phyloP scores from a whole-genome alignment of 768 basidiomycete species.

The Xerocomus spinulosus region DNA sequence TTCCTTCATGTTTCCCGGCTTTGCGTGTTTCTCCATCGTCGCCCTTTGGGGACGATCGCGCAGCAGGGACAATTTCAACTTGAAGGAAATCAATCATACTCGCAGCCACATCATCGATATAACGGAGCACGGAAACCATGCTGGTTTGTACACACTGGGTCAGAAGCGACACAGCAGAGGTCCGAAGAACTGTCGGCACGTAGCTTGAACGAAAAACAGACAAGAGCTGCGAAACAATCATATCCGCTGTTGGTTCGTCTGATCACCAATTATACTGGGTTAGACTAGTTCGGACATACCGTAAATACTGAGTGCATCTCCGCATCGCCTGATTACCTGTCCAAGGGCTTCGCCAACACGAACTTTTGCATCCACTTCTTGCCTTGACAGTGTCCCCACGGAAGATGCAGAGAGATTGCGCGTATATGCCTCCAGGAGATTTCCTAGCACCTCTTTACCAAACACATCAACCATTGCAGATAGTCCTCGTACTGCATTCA shows the following conservation, averaged over 20 bases:
- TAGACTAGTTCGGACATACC: slow-evolving; percentile 41
- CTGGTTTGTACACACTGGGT: slow-evolving; percentile 67
- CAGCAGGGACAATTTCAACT: slow-evolving; percentile 43
- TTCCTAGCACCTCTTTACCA: slow-evolving; percentile 58
- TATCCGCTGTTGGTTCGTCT: slow-evolving; percentile 45
- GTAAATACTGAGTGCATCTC: slow-evolving; percentile 61
- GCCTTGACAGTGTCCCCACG: slow-evolving; percentile 38
- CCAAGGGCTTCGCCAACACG: slow-evolving; percentile 84
- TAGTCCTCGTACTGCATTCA: slow-evolving; percentile 89
- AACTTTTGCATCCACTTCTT: slow-evolving; percentile 69
- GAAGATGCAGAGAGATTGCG: slow-evolving; percentile 44
- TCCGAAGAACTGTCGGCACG: slow-evolving; percentile 69
- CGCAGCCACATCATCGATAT: slow-evolving; percentile 54
- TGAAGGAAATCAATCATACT: slow-evolving; percentile 78
- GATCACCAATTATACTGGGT: neutral
- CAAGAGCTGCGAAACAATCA: slow-evolving; percentile 71
- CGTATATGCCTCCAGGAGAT: slow-evolving; percentile 64
- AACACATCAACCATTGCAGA: slow-evolving; percentile 77
- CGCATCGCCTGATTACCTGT: slow-evolving; percentile 69
- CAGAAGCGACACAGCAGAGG: slow-evolving; percentile 65
- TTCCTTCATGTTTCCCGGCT: slow-evolving; percentile 7
- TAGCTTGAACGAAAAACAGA: slow-evolving; percentile 51
- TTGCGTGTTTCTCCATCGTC: slow-evolving; percentile 8
- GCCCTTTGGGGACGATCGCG: slow-evolving; percentile 14
- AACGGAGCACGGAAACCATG: slow-evolving; percentile 57